Evolutionary conservation across 75 land plant species (phyloP).

Genomic region (Sequoia sempervirens): DNA sequence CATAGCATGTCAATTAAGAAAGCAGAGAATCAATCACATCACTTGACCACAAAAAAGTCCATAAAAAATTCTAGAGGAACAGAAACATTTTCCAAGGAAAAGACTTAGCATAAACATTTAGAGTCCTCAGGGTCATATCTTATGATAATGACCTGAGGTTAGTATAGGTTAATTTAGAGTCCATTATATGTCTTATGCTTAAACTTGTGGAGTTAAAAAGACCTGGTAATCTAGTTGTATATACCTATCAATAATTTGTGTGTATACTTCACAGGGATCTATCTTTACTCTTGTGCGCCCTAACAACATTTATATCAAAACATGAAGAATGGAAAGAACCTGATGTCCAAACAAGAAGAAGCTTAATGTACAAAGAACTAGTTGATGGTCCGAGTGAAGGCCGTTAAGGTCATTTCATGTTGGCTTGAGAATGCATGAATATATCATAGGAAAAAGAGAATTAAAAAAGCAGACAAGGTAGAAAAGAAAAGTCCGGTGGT

Average conservation of each 20-base stretch:
- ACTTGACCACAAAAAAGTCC: neutral
- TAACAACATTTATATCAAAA: no score
- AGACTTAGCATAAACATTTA: neutral
- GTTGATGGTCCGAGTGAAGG: neutral
- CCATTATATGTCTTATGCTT: neutral
- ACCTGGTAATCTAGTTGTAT: neutral
- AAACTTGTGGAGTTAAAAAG: neutral
- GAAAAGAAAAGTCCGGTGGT: no score
- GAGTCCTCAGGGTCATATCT: neutral
- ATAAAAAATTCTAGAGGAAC: neutral
- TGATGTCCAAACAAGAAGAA: neutral
- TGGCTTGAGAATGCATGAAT: no score
- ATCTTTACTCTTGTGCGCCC: neutral
- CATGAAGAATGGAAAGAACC: neutral
- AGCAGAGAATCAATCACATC: neutral
- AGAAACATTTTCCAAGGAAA: neutral
- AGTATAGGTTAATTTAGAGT: neutral
- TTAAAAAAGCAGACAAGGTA: no score
- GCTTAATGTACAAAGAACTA: neutral
- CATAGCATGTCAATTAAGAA: constrained; percentile 53
- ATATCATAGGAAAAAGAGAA: no score
- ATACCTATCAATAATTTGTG: neutral
- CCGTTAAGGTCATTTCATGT: neutral
- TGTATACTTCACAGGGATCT: neutral
- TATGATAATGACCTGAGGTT: neutral